These are phyloP conservation scores for Neltuma alba DNA, from an alignment of 306 rosid species.

Conservation along the genomic window DNA sequence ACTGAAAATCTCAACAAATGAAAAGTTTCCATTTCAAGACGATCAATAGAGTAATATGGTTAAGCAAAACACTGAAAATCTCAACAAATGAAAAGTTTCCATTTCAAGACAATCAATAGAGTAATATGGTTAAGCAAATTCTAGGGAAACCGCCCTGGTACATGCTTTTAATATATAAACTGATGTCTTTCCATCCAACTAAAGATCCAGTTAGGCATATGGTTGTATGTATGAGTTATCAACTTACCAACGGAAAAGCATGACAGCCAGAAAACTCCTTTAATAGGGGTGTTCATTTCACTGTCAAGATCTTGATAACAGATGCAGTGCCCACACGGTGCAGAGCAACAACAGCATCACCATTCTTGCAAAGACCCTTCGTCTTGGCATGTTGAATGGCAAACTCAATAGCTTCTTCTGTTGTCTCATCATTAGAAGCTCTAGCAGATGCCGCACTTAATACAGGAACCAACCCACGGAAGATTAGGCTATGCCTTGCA, in stretches of 20 bases:
- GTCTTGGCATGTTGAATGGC: slow-evolving; percentile 79
- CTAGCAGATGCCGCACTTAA: slow-evolving; percentile 89
- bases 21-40: slow-evolving; percentile 20
- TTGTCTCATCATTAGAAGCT: slow-evolving; percentile 90
- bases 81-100: slow-evolving; percentile 16
- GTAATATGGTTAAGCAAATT: not conserved
- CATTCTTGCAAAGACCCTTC: slow-evolving; percentile 80
- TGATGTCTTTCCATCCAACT: slow-evolving; percentile 12
- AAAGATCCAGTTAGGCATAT: slow-evolving; percentile 9
- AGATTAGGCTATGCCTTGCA: slow-evolving; percentile 95
- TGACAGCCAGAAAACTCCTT: slow-evolving; percentile 8
- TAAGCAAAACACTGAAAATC: not conserved
- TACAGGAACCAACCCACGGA: slow-evolving; percentile 94
- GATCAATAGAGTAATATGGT: not conserved
- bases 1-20: not conserved
- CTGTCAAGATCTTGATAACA: slow-evolving; percentile 93
- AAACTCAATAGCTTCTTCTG: slow-evolving; percentile 83
- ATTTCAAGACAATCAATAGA: slow-evolving; percentile 15
- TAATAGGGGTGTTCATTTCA: slow-evolving; percentile 61
- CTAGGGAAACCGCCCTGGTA: not conserved
- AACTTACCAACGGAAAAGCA: not conserved
- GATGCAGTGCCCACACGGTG: slow-evolving; percentile 93
- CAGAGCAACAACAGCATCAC: slow-evolving; percentile 93
- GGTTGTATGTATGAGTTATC: slow-evolving; percentile 21
- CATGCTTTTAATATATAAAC: not conserved